phyloP scores from a whole-genome alignment of 345 rosid genomes.

The Ceriops decandra region DNA sequence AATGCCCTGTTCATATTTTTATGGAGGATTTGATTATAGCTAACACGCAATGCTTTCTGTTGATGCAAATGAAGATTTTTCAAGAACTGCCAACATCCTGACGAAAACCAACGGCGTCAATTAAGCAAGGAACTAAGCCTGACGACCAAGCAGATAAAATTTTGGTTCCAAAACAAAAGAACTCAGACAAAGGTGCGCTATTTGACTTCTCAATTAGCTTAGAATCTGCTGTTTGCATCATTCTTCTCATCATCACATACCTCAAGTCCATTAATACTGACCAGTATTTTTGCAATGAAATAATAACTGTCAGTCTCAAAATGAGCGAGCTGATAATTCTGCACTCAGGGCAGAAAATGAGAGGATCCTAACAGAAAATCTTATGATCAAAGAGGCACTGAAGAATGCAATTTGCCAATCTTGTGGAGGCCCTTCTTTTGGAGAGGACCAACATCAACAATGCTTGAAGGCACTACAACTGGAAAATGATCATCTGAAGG shows the following conservation, averaged over 20 bases:
- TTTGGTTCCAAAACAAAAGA: conserved; percentile 87
- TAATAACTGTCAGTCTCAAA: conserved; percentile 40
- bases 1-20: no score
- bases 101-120: conserved; percentile 44
- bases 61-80: conserved; percentile 40
- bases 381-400: conserved; percentile 46
- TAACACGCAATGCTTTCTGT: not conserved
- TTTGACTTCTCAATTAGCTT: not conserved
- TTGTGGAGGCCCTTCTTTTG: conserved; percentile 68
- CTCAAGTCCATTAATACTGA: not conserved
- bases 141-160: conserved; percentile 51
- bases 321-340: conserved; percentile 46
- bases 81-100: conserved; percentile 65
- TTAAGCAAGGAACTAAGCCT: conserved; percentile 53
- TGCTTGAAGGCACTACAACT: conserved; percentile 37
- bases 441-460: conserved; percentile 38
- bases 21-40: no score
- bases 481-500: conserved; percentile 46
- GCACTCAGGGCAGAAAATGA: conserved; percentile 58
- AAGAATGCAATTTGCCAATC: conserved; percentile 51
- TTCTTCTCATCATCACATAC: no score
- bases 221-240: no score
- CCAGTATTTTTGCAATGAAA: not conserved
- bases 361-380: conserved; percentile 45
- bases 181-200: conserved; percentile 56